phyloP scores from a whole-genome alignment of 257 asterid species.

The Solanum bukasovii region DNA sequence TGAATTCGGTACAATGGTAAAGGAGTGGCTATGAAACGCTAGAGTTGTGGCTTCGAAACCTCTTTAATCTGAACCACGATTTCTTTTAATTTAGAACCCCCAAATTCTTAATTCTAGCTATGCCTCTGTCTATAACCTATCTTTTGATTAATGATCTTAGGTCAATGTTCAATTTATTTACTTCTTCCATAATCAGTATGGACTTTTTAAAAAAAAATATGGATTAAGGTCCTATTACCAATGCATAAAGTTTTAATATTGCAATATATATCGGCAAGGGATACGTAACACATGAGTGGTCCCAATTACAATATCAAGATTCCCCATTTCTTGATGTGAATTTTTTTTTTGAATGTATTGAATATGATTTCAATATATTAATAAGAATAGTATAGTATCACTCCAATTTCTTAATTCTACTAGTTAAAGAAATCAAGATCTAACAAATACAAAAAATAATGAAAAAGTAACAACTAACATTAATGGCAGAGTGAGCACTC shows the following conservation, averaged over 20 bases:
- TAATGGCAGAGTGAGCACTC: not conserved
- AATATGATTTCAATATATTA: not conserved
- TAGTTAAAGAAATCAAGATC: not conserved
- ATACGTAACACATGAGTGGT: not conserved
- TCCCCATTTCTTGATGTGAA: not conserved
- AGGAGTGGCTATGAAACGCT: not conserved
- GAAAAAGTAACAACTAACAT: not conserved
- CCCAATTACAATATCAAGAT: not conserved
- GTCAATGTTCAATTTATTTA: not conserved
- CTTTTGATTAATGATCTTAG: not conserved
- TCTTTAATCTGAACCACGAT: not conserved
- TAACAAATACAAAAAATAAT: not conserved
- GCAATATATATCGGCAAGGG: not conserved
- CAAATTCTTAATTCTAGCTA: too few relatives aligned
- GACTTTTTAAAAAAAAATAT: too few relatives aligned
- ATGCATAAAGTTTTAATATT: not conserved
- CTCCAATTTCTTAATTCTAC: not conserved
- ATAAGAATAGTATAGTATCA: not conserved
- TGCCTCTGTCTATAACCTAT: not conserved
- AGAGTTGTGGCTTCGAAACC: not conserved
- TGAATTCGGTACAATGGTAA: not conserved
- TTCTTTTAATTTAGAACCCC: too few relatives aligned
- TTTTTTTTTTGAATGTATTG: not conserved
- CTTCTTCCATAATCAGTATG: not conserved
- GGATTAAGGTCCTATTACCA: not conserved